These are phyloP conservation scores for Coprinellus micaceus DNA, from an alignment of 768 basidiomycete species.

Conservation along the genomic window DNA sequence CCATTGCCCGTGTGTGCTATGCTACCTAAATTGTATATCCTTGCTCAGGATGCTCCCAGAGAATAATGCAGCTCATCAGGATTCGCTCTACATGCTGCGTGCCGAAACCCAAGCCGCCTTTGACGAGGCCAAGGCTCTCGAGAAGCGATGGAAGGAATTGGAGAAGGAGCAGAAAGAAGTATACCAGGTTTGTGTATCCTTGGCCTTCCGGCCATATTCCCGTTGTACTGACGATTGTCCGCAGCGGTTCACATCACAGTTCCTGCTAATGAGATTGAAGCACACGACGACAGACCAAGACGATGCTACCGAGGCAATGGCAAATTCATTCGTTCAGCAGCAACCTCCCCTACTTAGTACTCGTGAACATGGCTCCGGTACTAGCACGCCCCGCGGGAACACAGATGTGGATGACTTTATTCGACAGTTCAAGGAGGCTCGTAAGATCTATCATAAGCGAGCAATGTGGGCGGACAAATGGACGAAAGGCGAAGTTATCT, in stretches of 20 bases:
- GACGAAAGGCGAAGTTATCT: constrained; percentile 79
- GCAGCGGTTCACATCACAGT: constrained; percentile 82
- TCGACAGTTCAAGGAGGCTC: constrained; percentile 77
- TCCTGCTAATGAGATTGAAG: constrained; percentile 80
- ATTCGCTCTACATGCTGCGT: constrained; percentile 69
- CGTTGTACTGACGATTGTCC: neutral
- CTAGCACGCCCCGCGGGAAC: constrained; percentile 36
- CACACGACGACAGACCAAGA: constrained; percentile 91
- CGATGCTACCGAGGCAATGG: constrained; percentile 80
- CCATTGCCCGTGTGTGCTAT: constrained; percentile 68
- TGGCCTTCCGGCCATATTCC: neutral
- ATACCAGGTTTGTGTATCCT: constrained; percentile 62
- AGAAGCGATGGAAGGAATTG: constrained; percentile 79
- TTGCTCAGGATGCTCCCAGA: constrained; percentile 37
- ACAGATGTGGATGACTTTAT: constrained; percentile 84
- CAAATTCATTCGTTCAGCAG: constrained; percentile 76
- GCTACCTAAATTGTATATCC: constrained; percentile 8
- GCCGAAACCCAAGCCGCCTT: constrained; percentile 85
- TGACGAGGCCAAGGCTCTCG: constrained; percentile 78
- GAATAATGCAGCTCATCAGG: constrained; percentile 72
- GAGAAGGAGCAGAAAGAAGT: constrained; percentile 86
- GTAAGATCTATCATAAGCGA: constrained; percentile 92
- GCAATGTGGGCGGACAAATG: constrained; percentile 88
- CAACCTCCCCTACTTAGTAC: constrained; percentile 32
- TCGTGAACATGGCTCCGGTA: constrained; percentile 21